Conservation (phyloP, 2,329 filamentous ascomycete species). For the Nothomitra cinnamomea region DNA sequence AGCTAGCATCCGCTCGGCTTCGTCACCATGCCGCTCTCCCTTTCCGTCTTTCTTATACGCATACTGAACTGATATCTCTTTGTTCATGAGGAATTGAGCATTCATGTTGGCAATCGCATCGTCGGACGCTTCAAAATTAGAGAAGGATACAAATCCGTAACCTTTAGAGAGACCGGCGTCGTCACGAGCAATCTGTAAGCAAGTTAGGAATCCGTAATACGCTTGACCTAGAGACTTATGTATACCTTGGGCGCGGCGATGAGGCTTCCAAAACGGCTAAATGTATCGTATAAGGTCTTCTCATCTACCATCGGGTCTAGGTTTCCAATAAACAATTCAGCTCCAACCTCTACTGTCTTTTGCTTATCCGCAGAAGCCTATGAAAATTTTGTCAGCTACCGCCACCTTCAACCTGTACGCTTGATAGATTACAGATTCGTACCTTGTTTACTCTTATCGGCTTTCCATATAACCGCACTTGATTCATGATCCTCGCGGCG, state of each 20-base stretch:
- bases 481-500: conserved; percentile 91
- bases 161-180: conserved; percentile 80
- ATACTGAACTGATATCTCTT: conserved; percentile 91
- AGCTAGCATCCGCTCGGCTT: conserved; percentile 81
- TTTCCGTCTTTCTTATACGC: conserved; percentile 99
- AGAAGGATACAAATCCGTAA: conserved; percentile 89
- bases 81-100: conserved; percentile 91
- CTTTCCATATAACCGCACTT: conserved; percentile 82
- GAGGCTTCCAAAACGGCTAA: conserved; percentile 77
- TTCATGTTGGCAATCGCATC: conserved; percentile 85
- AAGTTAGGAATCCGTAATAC: conserved; percentile 14
- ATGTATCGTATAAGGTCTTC: conserved; percentile 89
- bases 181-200: conserved; percentile 53
- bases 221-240: not conserved
- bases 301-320: conserved; percentile 89
- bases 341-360: conserved; percentile 81
- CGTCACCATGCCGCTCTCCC: conserved; percentile 86
- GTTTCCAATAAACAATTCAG: conserved; percentile 93
- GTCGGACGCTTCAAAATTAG: conserved; percentile 85
- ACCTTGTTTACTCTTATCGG: conserved; percentile 93
- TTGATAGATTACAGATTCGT: conserved; percentile 17
- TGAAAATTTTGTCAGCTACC: not conserved
- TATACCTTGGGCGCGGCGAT: conserved; percentile 68
- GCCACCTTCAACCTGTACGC: conserved; percentile 6
- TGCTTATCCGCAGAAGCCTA: conserved; percentile 75